Conservation (phyloP, 2,329 filamentous ascomycete species). For the Cercospora beticola region DNA sequence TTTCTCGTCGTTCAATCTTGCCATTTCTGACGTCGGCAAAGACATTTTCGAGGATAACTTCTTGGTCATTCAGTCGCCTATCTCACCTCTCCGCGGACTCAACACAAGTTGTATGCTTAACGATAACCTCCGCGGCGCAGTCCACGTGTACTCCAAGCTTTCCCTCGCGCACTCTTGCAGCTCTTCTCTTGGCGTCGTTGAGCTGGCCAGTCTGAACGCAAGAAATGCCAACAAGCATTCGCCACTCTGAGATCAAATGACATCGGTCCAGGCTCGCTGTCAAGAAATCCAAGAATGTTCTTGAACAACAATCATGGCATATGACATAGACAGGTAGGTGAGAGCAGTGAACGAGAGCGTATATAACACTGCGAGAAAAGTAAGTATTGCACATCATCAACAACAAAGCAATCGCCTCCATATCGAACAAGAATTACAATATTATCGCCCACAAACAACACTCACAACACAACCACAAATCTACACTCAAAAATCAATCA, state of each 20-base stretch:
- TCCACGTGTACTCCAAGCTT: not conserved
- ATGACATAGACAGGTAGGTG: not conserved
- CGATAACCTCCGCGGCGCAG: not conserved
- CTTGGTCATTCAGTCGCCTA: not conserved
- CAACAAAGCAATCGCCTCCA: not conserved
- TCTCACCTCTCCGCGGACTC: not conserved
- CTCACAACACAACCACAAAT: not conserved
- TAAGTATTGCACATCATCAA: not conserved
- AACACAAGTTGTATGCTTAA: not conserved
- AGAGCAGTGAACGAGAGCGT: not conserved
- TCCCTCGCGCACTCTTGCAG: not conserved
- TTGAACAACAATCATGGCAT: not conserved
- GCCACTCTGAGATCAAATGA: not conserved
- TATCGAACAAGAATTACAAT: not conserved
- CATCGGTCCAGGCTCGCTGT: constrained; percentile 8
- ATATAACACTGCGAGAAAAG: not conserved
- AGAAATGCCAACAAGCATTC: not conserved
- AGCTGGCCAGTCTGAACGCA: not conserved
- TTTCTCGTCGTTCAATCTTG: not conserved
- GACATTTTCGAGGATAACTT: not conserved
- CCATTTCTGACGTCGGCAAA: constrained; percentile 1
- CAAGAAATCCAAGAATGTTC: not conserved
- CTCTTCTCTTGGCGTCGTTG: not conserved
- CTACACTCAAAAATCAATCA: not conserved
- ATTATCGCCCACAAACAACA: not conserved